These are phyloP conservation scores for Tylopilus vinaceipallidus DNA, from an alignment of 768 basidiomycete species.

Conservation along the genomic window DNA sequence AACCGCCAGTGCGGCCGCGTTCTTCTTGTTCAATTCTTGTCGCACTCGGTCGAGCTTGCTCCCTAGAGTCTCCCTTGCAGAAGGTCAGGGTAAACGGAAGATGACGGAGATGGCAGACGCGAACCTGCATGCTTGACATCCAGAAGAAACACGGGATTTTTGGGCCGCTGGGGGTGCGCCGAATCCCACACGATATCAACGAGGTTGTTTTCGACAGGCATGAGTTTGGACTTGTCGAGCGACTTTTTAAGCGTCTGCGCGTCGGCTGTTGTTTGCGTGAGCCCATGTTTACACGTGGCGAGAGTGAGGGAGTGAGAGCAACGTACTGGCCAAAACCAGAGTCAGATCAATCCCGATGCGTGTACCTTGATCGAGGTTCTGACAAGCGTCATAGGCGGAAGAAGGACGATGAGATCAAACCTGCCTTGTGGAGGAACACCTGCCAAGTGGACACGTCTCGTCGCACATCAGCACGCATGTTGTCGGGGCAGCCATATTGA, in stretches of 20 bases:
- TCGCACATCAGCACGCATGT: constrained; percentile 9
- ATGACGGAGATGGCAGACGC: not conserved
- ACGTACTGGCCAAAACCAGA: constrained; percentile 62
- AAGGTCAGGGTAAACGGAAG: not conserved
- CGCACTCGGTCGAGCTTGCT: constrained; percentile 71
- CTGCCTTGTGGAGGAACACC: constrained; percentile 74
- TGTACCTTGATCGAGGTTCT: constrained; percentile 62
- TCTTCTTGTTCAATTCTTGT: constrained; percentile 58
- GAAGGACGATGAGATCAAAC: not conserved
- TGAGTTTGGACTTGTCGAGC: constrained; percentile 60
- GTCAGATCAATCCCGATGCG: constrained; percentile 83
- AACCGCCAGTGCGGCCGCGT: constrained; percentile 64
- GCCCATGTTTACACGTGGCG: not conserved
- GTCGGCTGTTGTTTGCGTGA: constrained; percentile 45
- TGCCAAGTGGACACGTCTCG: constrained; percentile 89
- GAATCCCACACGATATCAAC: constrained; percentile 76
- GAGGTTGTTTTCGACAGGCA: constrained; percentile 67
- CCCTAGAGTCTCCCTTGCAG: constrained; percentile 52
- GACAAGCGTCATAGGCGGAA: not conserved
- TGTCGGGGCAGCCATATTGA: constrained; percentile 7
- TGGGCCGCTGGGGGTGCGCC: constrained; percentile 66
- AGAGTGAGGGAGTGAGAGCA: constrained; percentile 13
- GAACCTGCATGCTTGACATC: constrained; percentile 73
- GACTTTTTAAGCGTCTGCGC: constrained; percentile 59
- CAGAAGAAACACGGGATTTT: constrained; percentile 64